phyloP scores from a whole-genome alignment of 2,329 filamentous ascomycete genomes.

The Aspergillus ruber region DNA sequence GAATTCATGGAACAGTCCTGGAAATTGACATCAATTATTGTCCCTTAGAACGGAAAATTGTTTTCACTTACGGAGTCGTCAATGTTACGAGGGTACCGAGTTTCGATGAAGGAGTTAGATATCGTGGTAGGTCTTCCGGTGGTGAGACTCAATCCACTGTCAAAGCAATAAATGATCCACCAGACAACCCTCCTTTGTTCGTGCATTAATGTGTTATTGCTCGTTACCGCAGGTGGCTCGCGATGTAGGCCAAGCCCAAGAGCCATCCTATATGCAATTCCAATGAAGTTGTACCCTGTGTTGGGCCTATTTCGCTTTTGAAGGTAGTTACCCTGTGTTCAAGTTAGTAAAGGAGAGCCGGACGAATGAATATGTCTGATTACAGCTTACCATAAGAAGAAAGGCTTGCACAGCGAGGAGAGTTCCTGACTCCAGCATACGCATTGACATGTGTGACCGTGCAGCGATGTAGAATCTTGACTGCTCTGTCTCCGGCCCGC shows the following conservation, averaged over 20 bases:
- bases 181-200: slow-evolving; percentile 15
- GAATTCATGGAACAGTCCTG: slow-evolving; percentile 4
- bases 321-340: slow-evolving; percentile 39
- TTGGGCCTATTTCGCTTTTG: slow-evolving; percentile 49
- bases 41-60: not conserved
- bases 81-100: slow-evolving; percentile 13
- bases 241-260: slow-evolving; percentile 46
- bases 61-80: slow-evolving; percentile 12
- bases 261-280: slow-evolving; percentile 46
- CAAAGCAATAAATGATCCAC: slow-evolving; percentile 26
- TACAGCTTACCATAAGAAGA: slow-evolving; percentile 28
- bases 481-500: slow-evolving; percentile 6
- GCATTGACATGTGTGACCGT: slow-evolving; percentile 18
- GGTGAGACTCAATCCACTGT: slow-evolving; percentile 25
- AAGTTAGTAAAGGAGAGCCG: not conserved
- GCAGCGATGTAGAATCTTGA: slow-evolving; percentile 13
- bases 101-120: slow-evolving; percentile 30
- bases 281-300: slow-evolving; percentile 48
- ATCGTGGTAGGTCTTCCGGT: slow-evolving; percentile 21
- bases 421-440: slow-evolving; percentile 24
- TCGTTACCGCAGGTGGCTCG: slow-evolving; percentile 20
- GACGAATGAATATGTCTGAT: not conserved
- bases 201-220: slow-evolving; percentile 6
- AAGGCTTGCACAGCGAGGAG: slow-evolving; percentile 26
- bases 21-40: not conserved